phyloP scores from a whole-genome alignment of 2,329 filamentous ascomycete genomes.

The Neonectria faginata region DNA sequence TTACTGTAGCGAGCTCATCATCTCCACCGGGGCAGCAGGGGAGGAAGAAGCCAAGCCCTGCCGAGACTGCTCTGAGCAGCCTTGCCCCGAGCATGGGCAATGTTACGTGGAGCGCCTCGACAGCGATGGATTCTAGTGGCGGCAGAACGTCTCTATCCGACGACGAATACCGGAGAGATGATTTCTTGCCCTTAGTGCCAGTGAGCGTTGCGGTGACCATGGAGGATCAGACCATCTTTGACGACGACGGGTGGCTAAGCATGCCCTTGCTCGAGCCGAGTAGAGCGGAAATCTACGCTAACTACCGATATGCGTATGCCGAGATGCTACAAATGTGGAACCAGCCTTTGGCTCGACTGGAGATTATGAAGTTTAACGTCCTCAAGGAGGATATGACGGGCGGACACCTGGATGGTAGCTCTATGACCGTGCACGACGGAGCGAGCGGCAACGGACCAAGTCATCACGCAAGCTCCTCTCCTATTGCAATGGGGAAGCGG shows the following conservation, averaged over 20 bases:
- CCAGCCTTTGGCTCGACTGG: constrained; percentile 70
- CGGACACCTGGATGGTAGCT: constrained; percentile 47
- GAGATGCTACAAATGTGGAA: constrained; percentile 76
- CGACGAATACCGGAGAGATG: constrained; percentile 63
- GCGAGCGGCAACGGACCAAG: constrained; percentile 50
- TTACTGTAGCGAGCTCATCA: constrained; percentile 53
- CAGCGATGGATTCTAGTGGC: constrained; percentile 59
- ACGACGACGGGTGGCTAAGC: constrained; percentile 74
- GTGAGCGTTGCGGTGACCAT: constrained; percentile 65
- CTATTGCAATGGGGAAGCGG: constrained; percentile 68
- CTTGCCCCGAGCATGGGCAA: constrained; percentile 61
- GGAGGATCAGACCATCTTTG: constrained; percentile 73
- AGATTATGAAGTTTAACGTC: constrained; percentile 77
- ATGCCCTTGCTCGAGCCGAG: constrained; percentile 67
- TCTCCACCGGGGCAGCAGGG: constrained; percentile 58
- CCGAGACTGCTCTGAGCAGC: constrained; percentile 68
- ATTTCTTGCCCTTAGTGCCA: constrained; percentile 60
- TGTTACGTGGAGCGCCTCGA: constrained; percentile 63
- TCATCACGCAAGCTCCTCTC: constrained; percentile 57
- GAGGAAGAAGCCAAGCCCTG: constrained; percentile 70
- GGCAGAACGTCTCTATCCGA: constrained; percentile 66
- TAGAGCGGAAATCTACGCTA: constrained; percentile 63
- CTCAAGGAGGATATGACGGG: constrained; percentile 60
- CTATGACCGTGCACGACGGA: constrained; percentile 54
- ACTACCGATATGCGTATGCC: constrained; percentile 74